Evolutionary conservation across 1,139 yeast genomes (phyloP), one percentile per base, ranked within the genome.

Genomic region (Nakaseomyces uthaithaninus): DNA sequence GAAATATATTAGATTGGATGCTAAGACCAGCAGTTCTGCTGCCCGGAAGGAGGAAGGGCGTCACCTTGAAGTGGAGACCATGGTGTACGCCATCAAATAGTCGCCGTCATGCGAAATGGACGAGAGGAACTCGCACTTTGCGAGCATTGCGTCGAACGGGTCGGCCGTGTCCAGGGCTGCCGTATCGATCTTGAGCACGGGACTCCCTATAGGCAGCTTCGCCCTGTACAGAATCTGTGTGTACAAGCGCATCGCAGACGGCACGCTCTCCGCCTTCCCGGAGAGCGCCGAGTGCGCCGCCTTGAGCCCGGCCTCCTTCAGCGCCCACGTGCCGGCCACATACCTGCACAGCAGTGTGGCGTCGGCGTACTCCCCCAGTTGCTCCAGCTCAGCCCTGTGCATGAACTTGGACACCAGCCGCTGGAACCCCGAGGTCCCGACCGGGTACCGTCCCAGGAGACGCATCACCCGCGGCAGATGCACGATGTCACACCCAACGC

Each of bases 251-350:
- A 50, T 50, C 1, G 63, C 61, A 2, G 63, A 56, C 3, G 57
- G 60, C 24, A 50, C 28, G 4, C 17, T 7, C 31, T 36, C 38
- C 3, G 41, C 26, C 24, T 9, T 36, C 5, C 6, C 27, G 3
- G 48, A 47, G 4, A 46, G 45, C 19, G 33, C 50, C 11, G 42
- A 35, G 8, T 44, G 36, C 20, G 59, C 33, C 1, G 59, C 49
- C 41, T 59, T 59, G 22, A 44, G 47, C 3, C 48, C 14, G 3
- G 59, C 47, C 42, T 59, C 63, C 41, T 59, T 59, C 4, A 54
- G 38, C 5, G 62, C 59, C 64, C 64, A 59, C 11, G 58, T 40
- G 3, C 64, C 62, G 10, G 58, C 57, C 2, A 55, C 39, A 42
- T 53, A 58, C 10, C 38, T 25, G 16, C 22, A 18, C 33, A 7